These are phyloP conservation scores for Pichia nakasei DNA, from an alignment of 805 yeast genomes.

Conservation along the genomic window DNA sequence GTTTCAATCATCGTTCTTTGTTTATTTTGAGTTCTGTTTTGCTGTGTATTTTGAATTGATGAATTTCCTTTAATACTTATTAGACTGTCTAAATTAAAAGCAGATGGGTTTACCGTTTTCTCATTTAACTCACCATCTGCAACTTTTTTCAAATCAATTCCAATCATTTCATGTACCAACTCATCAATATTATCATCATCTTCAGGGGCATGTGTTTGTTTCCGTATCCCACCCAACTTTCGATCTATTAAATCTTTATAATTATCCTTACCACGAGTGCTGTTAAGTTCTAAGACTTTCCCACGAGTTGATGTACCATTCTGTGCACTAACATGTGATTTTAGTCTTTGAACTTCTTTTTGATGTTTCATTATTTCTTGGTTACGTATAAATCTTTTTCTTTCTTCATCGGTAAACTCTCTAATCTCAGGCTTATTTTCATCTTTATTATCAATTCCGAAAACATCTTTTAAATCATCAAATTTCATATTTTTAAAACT, in stretches of 20 bases:
- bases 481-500: background rate
- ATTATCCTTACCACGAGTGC: conserved; percentile 10
- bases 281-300: conserved; percentile 10
- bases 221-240: background rate
- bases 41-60: background rate
- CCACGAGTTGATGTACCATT: background rate
- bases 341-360: conserved; percentile 11
- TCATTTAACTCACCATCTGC: background rate
- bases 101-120: background rate
- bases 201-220: background rate
- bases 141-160: conserved; percentile 4
- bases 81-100: background rate
- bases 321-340: background rate
- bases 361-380: conserved; percentile 13
- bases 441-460: background rate
- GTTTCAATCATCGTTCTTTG: background rate
- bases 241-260: conserved; percentile 10
- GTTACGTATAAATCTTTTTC: conserved; percentile 7
- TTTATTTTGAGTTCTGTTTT: background rate
- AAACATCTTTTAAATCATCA: background rate
- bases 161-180: conserved; percentile 9
- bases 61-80: background rate
- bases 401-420: conserved; percentile 13
- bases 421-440: conserved; percentile 6
- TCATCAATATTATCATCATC: conserved; percentile 7